A percentile compares a stretch with the other conserved stretches of the same genome.
Evolutionary conservation across 768 basidiomycete species (phyloP).

Genomic region (Peribolospora kevripleyi): DNA sequence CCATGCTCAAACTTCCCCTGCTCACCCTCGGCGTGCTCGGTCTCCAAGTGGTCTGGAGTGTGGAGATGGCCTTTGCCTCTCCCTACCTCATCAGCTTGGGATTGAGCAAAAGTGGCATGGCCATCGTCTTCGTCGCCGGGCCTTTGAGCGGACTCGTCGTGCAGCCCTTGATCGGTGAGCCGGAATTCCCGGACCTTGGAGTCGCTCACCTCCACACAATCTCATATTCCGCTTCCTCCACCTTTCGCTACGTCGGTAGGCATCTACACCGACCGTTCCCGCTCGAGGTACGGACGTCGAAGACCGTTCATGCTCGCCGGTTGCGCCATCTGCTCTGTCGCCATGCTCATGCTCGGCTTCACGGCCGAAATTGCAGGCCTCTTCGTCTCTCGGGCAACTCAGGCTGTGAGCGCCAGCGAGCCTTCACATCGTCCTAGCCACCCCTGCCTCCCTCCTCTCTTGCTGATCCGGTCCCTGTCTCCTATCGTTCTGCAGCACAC

Average conservation of each 20-base stretch:
- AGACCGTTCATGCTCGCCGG: constrained; percentile 64
- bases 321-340: constrained; percentile 36
- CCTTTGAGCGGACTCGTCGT: constrained; percentile 42
- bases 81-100: constrained; percentile 79
- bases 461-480: background rate
- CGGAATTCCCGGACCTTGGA: no score
- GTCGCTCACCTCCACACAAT: background rate
- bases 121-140: constrained; percentile 76
- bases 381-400: constrained; percentile 16
- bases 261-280: constrained; percentile 59
- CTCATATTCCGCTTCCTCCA: background rate
- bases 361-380: constrained; percentile 40
- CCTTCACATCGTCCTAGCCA: constrained; percentile 7
- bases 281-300: constrained; percentile 57
- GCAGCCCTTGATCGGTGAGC: constrained; percentile 58
- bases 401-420: background rate
- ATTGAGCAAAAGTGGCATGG: constrained; percentile 60
- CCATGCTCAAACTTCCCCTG: no score
- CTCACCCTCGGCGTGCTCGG: constrained; percentile 60
- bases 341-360: constrained; percentile 65
- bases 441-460: background rate
- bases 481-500: constrained; percentile 27
- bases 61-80: constrained; percentile 66
- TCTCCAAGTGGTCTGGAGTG: constrained; percentile 73
- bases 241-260: constrained; percentile 14